Percentiles rank a stretch among this genome's conserved stretches.
Conservation (phyloP, 345 rosid species). For the Populus pruinosa region DNA sequence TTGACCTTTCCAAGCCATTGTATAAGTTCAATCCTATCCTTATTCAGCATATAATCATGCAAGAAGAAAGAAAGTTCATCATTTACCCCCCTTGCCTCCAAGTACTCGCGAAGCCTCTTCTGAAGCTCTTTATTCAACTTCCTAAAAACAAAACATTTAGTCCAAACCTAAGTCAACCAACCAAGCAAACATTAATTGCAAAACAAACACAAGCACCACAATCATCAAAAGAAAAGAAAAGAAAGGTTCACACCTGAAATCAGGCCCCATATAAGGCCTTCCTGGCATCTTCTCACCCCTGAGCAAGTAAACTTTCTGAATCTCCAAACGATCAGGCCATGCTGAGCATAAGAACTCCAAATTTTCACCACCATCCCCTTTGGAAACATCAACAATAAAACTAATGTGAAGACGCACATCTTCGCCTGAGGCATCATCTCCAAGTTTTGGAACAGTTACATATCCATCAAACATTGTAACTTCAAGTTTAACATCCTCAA, state of each 20-base stretch:
- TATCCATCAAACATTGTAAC: conserved; percentile 67
- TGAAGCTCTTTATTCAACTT: conserved; percentile 45
- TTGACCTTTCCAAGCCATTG: conserved; percentile 58
- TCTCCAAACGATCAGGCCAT: conserved; percentile 61
- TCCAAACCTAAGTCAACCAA: conserved; percentile 1
- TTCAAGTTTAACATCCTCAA: conserved; percentile 52
- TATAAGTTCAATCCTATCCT: conserved; percentile 66
- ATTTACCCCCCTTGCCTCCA: conserved; percentile 62
- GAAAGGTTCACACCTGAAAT: conserved; percentile 40
- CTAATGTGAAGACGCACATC: conserved; percentile 55
- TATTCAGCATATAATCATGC: conserved; percentile 71
- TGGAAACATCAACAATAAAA: conserved; percentile 50
- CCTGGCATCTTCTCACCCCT: conserved; percentile 24
- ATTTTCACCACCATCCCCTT: conserved; percentile 33
- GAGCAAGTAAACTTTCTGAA: conserved; percentile 52
- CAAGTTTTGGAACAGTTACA: conserved; percentile 36
- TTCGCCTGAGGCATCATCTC: conserved; percentile 46
- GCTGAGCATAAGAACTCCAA: conserved; percentile 61
- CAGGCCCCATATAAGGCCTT: conserved; percentile 61
- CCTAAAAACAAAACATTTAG: conserved; percentile 31
- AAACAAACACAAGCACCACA: not conserved
- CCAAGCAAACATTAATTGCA: not conserved
- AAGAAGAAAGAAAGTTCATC: conserved; percentile 53
- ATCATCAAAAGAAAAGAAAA: not conserved
- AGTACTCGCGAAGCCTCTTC: conserved; percentile 37